Evolutionary conservation across 2,329 filamentous ascomycete genomes (phyloP).

Genomic region (Xylariaceae sp.): DNA sequence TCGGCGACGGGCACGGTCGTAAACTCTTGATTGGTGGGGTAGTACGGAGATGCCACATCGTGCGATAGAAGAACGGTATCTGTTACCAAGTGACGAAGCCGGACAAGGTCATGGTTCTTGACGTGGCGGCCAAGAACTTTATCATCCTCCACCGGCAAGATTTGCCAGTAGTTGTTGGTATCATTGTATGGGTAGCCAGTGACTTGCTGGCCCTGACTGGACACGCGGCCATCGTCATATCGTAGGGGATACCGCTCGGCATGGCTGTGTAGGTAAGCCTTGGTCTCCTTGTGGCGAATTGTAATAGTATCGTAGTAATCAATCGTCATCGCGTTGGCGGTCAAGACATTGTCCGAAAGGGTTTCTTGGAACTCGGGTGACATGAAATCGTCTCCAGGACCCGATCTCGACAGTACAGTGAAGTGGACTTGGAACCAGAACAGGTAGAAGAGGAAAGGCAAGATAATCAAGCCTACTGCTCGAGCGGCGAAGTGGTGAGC

Average conservation of each 20-base stretch:
- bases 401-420: conserved; percentile 77
- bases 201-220: conserved; percentile 95
- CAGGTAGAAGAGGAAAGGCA: conserved; percentile 95
- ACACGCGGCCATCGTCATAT: conserved; percentile 95
- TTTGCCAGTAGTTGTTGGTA: conserved; percentile 98
- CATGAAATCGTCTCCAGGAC: conserved; percentile 98
- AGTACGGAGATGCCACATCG: conserved; percentile 94
- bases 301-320: conserved; percentile 87
- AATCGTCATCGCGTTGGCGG: conserved; percentile 76
- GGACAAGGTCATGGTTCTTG: conserved; percentile 77
- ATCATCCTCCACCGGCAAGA: conserved; percentile 64
- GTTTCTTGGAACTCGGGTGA: conserved; percentile 97
- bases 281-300: conserved; percentile 94
- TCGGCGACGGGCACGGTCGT: conserved; percentile 72
- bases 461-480: conserved; percentile 75
- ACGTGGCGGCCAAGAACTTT: conserved; percentile 59
- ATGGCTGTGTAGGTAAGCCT: conserved; percentile 93
- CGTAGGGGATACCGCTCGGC: conserved; percentile 81
- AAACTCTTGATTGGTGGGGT: conserved; percentile 97
- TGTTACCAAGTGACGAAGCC: conserved; percentile 80
- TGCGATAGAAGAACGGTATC: conserved; percentile 85
- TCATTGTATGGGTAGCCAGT: conserved; percentile 98
- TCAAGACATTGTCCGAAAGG: conserved; percentile 88
- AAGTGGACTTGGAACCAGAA: conserved; percentile 99
- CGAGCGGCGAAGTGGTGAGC: conserved; percentile 86